Percentiles rank a stretch among this genome's conserved stretches.
Conservation (phyloP, 2,329 filamentous ascomycete genomes). For the Bretziella fagacearum region DNA sequence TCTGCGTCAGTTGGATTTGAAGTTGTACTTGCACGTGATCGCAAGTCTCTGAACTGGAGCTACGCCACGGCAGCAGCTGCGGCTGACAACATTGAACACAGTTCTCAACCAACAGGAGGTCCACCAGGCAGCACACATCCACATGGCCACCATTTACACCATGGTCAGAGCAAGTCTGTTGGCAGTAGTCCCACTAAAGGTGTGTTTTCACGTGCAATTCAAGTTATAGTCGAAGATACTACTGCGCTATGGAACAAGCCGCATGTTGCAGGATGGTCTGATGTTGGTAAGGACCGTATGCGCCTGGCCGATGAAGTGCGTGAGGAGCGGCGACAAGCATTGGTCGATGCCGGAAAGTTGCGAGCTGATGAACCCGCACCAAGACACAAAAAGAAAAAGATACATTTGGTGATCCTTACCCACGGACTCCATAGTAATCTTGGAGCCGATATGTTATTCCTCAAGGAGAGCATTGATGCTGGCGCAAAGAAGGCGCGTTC, state of each 20-base stretch:
- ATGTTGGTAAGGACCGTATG: slow-evolving; percentile 22
- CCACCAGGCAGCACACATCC: neutral
- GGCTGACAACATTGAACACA: slow-evolving; percentile 20
- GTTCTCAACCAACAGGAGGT: neutral
- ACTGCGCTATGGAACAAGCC: slow-evolving; percentile 87
- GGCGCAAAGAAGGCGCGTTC: slow-evolving; percentile 57
- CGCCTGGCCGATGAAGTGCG: slow-evolving; percentile 14
- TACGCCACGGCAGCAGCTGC: slow-evolving; percentile 26
- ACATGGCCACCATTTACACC: slow-evolving; percentile 40
- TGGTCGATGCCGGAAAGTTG: slow-evolving; percentile 4
- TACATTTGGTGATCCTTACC: slow-evolving; percentile 83
- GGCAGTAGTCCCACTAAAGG: slow-evolving; percentile 33
- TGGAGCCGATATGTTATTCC: slow-evolving; percentile 85
- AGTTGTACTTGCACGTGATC: slow-evolving; percentile 67
- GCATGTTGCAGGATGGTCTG: slow-evolving; percentile 50
- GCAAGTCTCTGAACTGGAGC: slow-evolving; percentile 58
- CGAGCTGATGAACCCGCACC: slow-evolving; percentile 13
- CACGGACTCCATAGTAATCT: slow-evolving; percentile 94
- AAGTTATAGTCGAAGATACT: slow-evolving; percentile 71
- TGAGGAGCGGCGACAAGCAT: slow-evolving; percentile 5
- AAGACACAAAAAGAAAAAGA: slow-evolving; percentile 47
- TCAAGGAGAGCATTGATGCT: slow-evolving; percentile 93
- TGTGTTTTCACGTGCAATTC: slow-evolving; percentile 68
- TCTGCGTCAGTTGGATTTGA: slow-evolving; percentile 82
- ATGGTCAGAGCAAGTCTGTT: slow-evolving; percentile 23